These are phyloP conservation scores for Mortierella polycephala DNA, from an alignment of 371 early-diverging fungal genomes.

Conservation along the genomic window DNA sequence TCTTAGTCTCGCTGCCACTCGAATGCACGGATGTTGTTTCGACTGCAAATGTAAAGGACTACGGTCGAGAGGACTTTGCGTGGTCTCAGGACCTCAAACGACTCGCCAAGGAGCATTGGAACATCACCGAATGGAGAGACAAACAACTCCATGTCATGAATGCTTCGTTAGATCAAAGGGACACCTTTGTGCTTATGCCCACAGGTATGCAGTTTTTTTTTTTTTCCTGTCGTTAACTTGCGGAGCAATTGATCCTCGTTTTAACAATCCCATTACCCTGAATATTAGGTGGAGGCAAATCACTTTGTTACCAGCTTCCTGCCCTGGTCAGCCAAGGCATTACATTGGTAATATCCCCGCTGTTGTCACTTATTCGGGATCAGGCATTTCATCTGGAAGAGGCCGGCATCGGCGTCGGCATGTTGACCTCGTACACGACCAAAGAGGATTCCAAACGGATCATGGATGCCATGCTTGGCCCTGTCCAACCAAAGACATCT, in stretches of 20 bases:
- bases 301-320: constrained; percentile 90
- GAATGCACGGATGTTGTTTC: background rate
- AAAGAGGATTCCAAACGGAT: constrained; percentile 65
- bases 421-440: constrained; percentile 68
- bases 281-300: constrained; percentile 81
- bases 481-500: constrained; percentile 11
- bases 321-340: constrained; percentile 79
- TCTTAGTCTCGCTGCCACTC: constrained; percentile 5
- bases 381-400: constrained; percentile 82
- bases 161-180: constrained; percentile 76
- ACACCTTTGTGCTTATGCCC: constrained; percentile 88
- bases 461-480: constrained; percentile 58
- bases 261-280: background rate
- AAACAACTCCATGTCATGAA: constrained; percentile 81
- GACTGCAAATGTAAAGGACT: constrained; percentile 25
- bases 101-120: constrained; percentile 59
- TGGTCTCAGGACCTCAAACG: constrained; percentile 62
- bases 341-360: constrained; percentile 87
- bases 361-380: constrained; percentile 87
- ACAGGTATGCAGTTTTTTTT: constrained; percentile 60
- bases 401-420: constrained; percentile 74
- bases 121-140: constrained; percentile 69
- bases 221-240: background rate
- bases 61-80: constrained; percentile 54
- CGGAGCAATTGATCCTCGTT: background rate